Percentiles rank a stretch among this genome's conserved stretches.
These are phyloP conservation scores for Erysimum cheiri DNA, from an alignment of 441 rosid species.

Conservation along the genomic window DNA sequence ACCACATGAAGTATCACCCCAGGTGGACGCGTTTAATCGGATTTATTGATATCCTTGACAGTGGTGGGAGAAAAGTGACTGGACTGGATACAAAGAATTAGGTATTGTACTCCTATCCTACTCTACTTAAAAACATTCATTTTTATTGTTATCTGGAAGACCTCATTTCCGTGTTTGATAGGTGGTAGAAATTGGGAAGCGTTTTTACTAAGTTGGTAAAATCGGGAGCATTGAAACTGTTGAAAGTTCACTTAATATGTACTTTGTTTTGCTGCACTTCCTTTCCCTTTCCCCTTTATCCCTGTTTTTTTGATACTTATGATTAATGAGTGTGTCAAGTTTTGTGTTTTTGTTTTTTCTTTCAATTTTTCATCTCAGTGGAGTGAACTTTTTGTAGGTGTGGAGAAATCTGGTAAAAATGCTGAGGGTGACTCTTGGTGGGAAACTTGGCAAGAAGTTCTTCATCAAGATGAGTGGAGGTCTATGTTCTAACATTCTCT, in stretches of 20 bases:
- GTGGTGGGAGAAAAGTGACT: constrained; percentile 99
- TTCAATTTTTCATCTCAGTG: constrained; percentile 25
- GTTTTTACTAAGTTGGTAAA: constrained; percentile 6
- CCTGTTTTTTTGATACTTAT: neutral
- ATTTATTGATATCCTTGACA: constrained; percentile 91
- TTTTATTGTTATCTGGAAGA: constrained; percentile 10
- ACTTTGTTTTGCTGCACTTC: neutral
- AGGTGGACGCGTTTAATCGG: constrained; percentile 77
- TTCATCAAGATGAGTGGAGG: constrained; percentile 99
- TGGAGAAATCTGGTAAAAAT: constrained; percentile 96
- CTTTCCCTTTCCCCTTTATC: neutral
- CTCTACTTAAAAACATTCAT: constrained; percentile 2
- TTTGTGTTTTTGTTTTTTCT: neutral
- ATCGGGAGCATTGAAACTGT: neutral
- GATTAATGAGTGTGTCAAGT: neutral
- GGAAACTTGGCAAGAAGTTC: constrained; percentile 99
- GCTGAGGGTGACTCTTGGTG: constrained; percentile 99
- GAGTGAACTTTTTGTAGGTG: constrained; percentile 60
- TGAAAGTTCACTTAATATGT: constrained; percentile 14
- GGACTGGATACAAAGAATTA: constrained; percentile 99
- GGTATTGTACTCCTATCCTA: constrained; percentile 57
- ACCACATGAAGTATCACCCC: constrained; percentile 60
- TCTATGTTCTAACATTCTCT: constrained; percentile 41
- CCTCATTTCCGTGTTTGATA: constrained; percentile 5
- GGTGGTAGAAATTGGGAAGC: constrained; percentile 7